These are phyloP conservation scores for Heritiera littoralis DNA, from an alignment of 345 rosid genomes.

Conservation along the genomic window DNA sequence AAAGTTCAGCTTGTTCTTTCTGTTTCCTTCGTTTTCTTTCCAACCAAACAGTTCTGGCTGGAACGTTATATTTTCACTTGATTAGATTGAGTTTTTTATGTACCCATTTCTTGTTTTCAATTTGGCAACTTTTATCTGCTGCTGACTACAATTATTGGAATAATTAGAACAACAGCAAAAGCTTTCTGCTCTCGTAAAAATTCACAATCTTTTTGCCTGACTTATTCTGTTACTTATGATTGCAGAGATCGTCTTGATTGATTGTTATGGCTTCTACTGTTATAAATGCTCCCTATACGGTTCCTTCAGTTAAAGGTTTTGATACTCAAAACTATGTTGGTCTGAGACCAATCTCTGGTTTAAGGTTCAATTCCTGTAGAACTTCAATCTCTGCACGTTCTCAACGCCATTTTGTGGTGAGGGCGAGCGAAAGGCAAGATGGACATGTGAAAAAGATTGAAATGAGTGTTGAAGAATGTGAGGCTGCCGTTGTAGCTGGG, in stretches of 20 bases:
- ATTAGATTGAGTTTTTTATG: neutral
- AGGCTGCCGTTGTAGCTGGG: conserved; percentile 85
- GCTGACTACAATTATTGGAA: neutral
- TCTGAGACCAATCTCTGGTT: conserved; percentile 24
- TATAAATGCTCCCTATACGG: conserved; percentile 35
- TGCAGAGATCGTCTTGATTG: neutral
- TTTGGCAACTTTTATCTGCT: neutral
- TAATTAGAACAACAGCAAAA: neutral
- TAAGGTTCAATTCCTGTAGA: conserved; percentile 31
- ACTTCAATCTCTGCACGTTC: conserved; percentile 10
- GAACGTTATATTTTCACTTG: neutral
- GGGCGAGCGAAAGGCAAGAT: conserved; percentile 44
- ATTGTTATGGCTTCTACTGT: conserved; percentile 36
- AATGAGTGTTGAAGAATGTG: conserved; percentile 73
- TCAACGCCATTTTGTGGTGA: conserved; percentile 32
- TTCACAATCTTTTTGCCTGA: too few species aligned
- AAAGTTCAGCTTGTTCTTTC: neutral
- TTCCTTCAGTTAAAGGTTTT: conserved; percentile 32
- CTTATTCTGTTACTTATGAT: neutral
- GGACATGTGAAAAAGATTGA: conserved; percentile 54
- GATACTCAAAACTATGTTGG: conserved; percentile 34
- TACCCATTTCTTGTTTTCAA: conserved; percentile 11
- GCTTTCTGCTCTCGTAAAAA: neutral
- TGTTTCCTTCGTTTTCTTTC: neutral
- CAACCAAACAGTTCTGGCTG: neutral